Evolutionary conservation across 2,329 filamentous ascomycete genomes (phyloP).

Genomic region (Fusarium longipes): DNA sequence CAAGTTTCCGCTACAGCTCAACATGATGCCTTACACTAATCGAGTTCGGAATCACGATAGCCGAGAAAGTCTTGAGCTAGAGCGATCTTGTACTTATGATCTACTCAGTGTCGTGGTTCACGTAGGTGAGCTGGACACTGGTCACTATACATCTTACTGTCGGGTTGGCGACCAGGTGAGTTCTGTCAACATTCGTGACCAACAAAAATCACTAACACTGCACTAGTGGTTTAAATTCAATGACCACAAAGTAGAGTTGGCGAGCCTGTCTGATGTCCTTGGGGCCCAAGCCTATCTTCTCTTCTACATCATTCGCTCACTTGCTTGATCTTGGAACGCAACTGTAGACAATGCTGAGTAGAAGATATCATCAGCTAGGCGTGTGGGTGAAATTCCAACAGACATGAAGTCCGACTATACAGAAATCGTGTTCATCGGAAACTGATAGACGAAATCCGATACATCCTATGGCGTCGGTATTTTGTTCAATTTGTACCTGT

Average conservation of each 20-base stretch:
- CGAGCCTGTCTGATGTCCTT: slow-evolving; percentile 85
- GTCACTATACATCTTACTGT: slow-evolving; percentile 92
- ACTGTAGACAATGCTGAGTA: neutral
- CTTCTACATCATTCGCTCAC: slow-evolving; percentile 81
- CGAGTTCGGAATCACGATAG: slow-evolving; percentile 64
- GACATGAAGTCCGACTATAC: slow-evolving; percentile 12
- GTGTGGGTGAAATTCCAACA: slow-evolving; percentile 24
- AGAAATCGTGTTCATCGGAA: neutral
- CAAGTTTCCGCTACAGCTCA: slow-evolving; percentile 85
- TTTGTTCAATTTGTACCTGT: slow-evolving; percentile 24
- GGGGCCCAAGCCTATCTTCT: slow-evolving; percentile 88
- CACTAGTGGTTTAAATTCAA: slow-evolving; percentile 93
- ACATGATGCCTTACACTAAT: slow-evolving; percentile 91
- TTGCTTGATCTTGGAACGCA: slow-evolving; percentile 54
- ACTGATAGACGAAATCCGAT: slow-evolving; percentile 23
- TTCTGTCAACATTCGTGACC: neutral
- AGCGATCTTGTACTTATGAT: slow-evolving; percentile 81
- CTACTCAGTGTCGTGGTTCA: slow-evolving; percentile 92
- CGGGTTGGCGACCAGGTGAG: slow-evolving; percentile 76
- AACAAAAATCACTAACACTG: slow-evolving; percentile 1
- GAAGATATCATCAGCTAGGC: neutral
- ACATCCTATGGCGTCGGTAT: slow-evolving; percentile 40
- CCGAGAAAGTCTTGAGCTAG: slow-evolving; percentile 67
- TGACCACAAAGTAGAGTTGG: slow-evolving; percentile 90
- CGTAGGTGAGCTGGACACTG: slow-evolving; percentile 91